Base-by-base conservation (phyloP, 1,284 basidiomycete genomes). In the Rhodotorula mucilaginosa region DNA sequence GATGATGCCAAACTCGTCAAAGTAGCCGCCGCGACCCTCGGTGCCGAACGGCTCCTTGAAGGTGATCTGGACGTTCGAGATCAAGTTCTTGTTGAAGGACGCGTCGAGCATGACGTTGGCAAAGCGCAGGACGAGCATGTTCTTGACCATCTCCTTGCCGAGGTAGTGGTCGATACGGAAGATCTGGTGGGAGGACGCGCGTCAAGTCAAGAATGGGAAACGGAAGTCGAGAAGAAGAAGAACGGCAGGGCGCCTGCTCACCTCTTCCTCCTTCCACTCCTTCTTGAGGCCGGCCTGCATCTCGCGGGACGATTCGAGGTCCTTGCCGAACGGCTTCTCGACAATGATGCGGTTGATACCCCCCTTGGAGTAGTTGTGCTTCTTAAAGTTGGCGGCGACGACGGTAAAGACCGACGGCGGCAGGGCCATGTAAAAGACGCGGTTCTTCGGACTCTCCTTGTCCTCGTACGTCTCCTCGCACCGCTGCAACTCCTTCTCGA, bases 141-240 rank as follows among this genome's bases (percentile, higher is more conserved):
- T 97, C 86, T 97, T 97, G 81, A 97, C 91, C 94, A 97, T 97
- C 86, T 97, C 94, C 84, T 97, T 97, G 74, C 94, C 94, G 68
- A 97, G 89, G 82, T 97, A 97, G 81, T 97, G 94, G 83, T 97
- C 94, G 81, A 97, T 97, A 74, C 94, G 91, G 88, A 92, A 97
- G 15, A 93, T 97, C 85, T 80, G 61, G 39, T 10, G 39, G 15
- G 31, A 6, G 7, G 15, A 54, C 6, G 16, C 31, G 18, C 3
- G 13, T 39, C 5, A 12, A 52, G 52, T n/a, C 29, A 56, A 59
- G 52, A n/a, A 44, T 44, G 23, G 26, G 26, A 23, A 51, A 29
- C 34, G 2, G 34, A 13, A n/a, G 12, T n/a, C 12, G 2, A n/a
- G 18, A 6, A 23, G 26, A 31, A 46, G 18, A 5, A n/a, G 15